Evolutionary conservation across 805 yeast genomes (phyloP).

Genomic region (Candida coquimbonensis): DNA sequence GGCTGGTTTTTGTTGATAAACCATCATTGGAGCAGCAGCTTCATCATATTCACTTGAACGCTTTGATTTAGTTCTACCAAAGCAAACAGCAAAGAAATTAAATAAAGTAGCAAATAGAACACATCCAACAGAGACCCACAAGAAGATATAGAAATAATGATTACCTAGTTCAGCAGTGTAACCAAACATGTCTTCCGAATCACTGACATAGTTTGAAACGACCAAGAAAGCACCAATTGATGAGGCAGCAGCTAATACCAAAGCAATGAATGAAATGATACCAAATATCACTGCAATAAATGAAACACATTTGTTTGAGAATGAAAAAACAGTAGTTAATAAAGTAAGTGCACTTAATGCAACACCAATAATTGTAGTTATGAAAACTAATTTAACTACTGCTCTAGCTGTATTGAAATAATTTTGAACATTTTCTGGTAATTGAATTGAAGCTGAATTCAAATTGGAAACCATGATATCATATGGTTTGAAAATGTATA

Average conservation of each 20-base stretch:
- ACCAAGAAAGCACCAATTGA: conserved; percentile 56
- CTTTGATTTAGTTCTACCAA: conserved; percentile 26
- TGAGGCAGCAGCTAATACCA: conserved; percentile 43
- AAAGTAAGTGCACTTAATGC: conserved; percentile 29
- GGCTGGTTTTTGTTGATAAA: conserved; percentile 12
- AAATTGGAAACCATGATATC: conserved; percentile 21
- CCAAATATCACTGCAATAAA: conserved; percentile 39
- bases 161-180: conserved; percentile 43
- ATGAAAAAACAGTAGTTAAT: conserved; percentile 38
- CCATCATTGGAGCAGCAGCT: conserved; percentile 14
- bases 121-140: conserved; percentile 59
- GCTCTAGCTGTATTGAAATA: conserved; percentile 38
- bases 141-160: conserved; percentile 43
- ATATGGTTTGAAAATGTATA: conserved; percentile 51
- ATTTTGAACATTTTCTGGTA: conserved; percentile 49
- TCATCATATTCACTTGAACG: not conserved
- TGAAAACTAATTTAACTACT: conserved; percentile 52
- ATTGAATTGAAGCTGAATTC: conserved; percentile 22
- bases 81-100: conserved; percentile 31
- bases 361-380: conserved; percentile 45
- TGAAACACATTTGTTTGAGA: conserved; percentile 39
- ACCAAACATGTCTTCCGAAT: conserved; percentile 40
- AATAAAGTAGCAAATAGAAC: conserved; percentile 32
- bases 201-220: conserved; percentile 45
- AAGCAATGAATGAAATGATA: conserved; percentile 31